A percentile compares a stretch with the other conserved stretches of the same genome.
Evolutionary conservation across 1,284 basidiomycete species (phyloP).

Genomic region (Ceratobasidium sp.): DNA sequence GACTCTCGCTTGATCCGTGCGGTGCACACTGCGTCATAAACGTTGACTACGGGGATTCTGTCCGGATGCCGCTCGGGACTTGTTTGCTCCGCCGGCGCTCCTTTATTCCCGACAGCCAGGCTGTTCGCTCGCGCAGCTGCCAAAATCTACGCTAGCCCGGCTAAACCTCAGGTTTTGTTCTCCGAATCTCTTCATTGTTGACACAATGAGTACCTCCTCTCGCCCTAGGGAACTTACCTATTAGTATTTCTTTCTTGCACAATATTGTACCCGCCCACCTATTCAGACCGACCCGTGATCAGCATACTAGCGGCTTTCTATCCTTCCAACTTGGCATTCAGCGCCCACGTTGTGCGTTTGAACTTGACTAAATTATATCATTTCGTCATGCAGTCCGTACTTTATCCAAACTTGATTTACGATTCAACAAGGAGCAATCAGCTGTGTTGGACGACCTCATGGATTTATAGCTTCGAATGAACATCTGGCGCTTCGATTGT

Average conservation of each 20-base stretch:
- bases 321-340: too few relatives aligned
- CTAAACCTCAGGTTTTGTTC: too few relatives aligned
- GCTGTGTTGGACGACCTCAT: neutral
- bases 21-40: neutral
- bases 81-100: neutral
- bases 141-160: too few relatives aligned
- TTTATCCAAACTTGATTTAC: neutral
- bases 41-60: neutral
- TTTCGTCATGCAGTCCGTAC: neutral
- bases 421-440: neutral
- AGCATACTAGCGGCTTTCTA: too few relatives aligned
- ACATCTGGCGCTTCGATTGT: neutral
- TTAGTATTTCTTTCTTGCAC: too few relatives aligned
- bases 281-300: too few relatives aligned
- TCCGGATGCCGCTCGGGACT: constrained; percentile 2
- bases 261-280: too few relatives aligned
- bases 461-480: neutral
- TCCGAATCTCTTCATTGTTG: too few relatives aligned
- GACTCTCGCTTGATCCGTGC: neutral
- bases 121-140: too few relatives aligned
- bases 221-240: too few relatives aligned
- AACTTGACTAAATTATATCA: neutral
- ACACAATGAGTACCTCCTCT: too few relatives aligned
- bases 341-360: neutral
- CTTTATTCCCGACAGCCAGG: neutral